Conservation (phyloP, 768 basidiomycete species). For the Boletus sensibilis region DNA sequence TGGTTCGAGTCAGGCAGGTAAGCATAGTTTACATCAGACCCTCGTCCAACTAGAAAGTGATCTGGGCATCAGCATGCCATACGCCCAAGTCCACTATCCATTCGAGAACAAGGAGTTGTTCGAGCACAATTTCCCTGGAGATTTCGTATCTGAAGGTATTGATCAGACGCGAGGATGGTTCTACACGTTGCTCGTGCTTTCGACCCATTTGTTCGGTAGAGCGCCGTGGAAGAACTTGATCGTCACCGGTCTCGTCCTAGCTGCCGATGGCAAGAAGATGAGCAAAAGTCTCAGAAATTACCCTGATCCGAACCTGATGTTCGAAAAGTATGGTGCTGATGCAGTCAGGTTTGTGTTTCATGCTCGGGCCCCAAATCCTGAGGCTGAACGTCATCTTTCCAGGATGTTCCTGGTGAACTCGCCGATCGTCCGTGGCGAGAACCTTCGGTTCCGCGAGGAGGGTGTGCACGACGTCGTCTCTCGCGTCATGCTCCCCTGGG, state of each 20-base stretch:
- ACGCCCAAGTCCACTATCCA: constrained; percentile 95
- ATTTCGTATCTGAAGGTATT: constrained; percentile 97
- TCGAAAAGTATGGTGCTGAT: constrained; percentile 92
- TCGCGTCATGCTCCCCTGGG: constrained; percentile 95
- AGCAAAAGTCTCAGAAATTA: constrained; percentile 97
- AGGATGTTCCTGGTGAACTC: constrained; percentile 99
- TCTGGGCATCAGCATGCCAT: constrained; percentile 78
- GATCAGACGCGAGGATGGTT: constrained; percentile 99
- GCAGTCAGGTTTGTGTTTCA: constrained; percentile 67
- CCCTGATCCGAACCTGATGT: constrained; percentile 90
- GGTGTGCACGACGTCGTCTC: constrained; percentile 96
- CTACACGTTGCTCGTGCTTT: constrained; percentile 94
- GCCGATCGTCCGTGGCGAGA: constrained; percentile 96
- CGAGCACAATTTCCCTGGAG: constrained; percentile 84
- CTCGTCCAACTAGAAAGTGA: neutral
- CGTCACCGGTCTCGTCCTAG: constrained; percentile 92
- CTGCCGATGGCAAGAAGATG: constrained; percentile 99
- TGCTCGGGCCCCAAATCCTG: neutral
- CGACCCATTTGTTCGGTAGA: constrained; percentile 89
- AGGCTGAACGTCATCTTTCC: neutral
- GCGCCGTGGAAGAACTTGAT: constrained; percentile 99
- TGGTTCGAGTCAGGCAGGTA: constrained; percentile 99
- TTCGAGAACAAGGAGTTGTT: constrained; percentile 95
- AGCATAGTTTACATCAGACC: constrained; percentile 17
- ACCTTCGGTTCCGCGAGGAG: constrained; percentile 96